Conservation (phyloP, 805 yeast genomes). For the Ogataea pini region DNA sequence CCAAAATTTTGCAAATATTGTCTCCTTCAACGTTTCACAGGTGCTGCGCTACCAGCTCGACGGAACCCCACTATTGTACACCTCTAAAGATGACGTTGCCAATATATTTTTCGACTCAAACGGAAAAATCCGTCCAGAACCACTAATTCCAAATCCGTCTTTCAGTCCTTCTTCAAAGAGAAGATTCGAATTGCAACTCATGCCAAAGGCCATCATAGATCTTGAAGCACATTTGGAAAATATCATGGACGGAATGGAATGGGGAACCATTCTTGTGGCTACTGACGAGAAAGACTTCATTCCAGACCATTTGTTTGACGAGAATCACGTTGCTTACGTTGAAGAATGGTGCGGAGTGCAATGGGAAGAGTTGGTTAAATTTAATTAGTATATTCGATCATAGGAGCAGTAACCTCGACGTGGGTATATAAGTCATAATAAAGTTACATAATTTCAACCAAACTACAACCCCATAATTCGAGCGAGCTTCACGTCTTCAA, state of each 20-base stretch:
- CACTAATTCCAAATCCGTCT: constrained; percentile 56
- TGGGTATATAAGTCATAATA: constrained; percentile 1
- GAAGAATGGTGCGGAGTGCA: constrained; percentile 33
- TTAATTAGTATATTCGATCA: not conserved
- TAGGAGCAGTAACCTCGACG: not conserved
- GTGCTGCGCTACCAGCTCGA: constrained; percentile 82
- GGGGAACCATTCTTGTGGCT: constrained; percentile 91
- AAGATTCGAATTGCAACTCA: constrained; percentile 82
- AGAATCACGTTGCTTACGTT: constrained; percentile 58
- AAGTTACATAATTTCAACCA: constrained; percentile 1
- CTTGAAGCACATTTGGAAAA: constrained; percentile 54
- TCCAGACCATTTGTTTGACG: constrained; percentile 51
- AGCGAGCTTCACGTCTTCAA: constrained; percentile 43
- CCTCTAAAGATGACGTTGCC: constrained; percentile 57
- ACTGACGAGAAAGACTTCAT: constrained; percentile 66
- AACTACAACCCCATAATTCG: constrained; percentile 25
- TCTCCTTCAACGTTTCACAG: constrained; percentile 83
- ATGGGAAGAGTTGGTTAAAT: constrained; percentile 29
- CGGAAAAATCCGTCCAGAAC: constrained; percentile 26
- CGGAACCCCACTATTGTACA: constrained; percentile 75
- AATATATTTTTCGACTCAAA: constrained; percentile 38
- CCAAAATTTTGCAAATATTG: constrained; percentile 72
- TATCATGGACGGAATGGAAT: constrained; percentile 83
- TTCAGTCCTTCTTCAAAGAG: constrained; percentile 61
- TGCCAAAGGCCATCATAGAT: constrained; percentile 91